Evolutionary conservation across 2,329 filamentous ascomycete species (phyloP).

Genomic region (Helotiales sp.): DNA sequence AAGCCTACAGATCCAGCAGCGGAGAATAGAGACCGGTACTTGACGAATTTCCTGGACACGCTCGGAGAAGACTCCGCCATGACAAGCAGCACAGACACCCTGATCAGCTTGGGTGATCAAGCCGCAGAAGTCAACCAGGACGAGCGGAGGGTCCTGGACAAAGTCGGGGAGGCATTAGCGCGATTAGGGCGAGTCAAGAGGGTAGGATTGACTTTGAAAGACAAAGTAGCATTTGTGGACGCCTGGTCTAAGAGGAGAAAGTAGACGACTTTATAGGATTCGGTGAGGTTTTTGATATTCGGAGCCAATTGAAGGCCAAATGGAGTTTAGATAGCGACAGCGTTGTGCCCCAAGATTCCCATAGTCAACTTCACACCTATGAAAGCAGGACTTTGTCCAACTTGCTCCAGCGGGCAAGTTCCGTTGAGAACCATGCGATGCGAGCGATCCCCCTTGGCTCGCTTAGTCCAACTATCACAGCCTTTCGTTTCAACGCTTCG

Average conservation of each 20-base stretch:
- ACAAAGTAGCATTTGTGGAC: constrained; percentile 83
- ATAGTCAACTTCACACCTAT: constrained; percentile 1
- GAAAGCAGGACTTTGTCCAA: background rate
- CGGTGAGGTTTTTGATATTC: background rate
- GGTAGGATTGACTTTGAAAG: constrained; percentile 79
- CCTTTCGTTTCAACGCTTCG: constrained; percentile 5
- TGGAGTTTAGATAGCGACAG: constrained; percentile 15
- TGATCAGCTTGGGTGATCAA: constrained; percentile 37
- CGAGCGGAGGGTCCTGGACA: constrained; percentile 75
- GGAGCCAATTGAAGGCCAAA: background rate
- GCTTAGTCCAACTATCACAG: background rate
- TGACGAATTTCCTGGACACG: constrained; percentile 39
- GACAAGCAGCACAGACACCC: constrained; percentile 42
- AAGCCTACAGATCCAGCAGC: constrained; percentile 36
- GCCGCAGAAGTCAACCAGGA: constrained; percentile 45
- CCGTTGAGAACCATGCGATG: background rate
- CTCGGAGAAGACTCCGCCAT: constrained; percentile 38
- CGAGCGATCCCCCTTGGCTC: background rate
- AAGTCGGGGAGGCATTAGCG: constrained; percentile 84
- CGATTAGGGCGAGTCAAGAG: constrained; percentile 85
- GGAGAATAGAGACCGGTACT: constrained; percentile 43
- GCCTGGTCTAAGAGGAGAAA: constrained; percentile 61
- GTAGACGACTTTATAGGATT: constrained; percentile 2
- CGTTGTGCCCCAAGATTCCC: constrained; percentile 23
- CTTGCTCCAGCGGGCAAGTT: background rate